Evolutionary conservation across 306 rosid species (phyloP), one percentile per base, ranked within the genome.

Genomic region (Neltuma alba): DNA sequence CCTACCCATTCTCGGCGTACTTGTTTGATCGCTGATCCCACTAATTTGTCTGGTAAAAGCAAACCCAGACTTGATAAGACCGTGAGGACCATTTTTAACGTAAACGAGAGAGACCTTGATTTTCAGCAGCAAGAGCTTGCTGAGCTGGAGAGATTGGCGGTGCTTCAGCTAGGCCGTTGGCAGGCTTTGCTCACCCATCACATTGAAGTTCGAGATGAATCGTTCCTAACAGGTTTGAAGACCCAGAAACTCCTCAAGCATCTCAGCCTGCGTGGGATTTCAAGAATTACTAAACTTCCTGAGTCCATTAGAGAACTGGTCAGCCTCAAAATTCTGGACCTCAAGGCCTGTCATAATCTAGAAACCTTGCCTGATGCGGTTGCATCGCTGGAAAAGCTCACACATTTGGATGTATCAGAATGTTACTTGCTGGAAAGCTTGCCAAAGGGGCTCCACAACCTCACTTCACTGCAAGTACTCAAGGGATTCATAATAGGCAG

Each of bases 341-440:
- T 81, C 18, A 75, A 68, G 65, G 81, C 84, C 1, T 81, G 84
- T 76, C 73, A 70, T 38, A 82, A 78, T 61, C 72, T 87, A 0
- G 83, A 87, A 72, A 72, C 31, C 0, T 23, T 87, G 69, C 90
- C 90, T 14, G 0, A 3, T 4, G 74, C 79, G 18, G 79, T 87
- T 68, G 42, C 50, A 9, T 40, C n/a, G 0, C 60, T 87, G 38
- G 67, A 4, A 70, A 82, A 44, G 41, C 86, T 87, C 21, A 87
- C 88, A 0, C 90, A 84, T 60, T 61, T 87, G 33, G 85, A 87
- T 74, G 36, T 84, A 9, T 80, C 88, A 0, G 74, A 84, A 15
- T 87, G 88, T 64, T 87, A 82, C 74, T 42, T 87, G 66, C 76
- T 84, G 34, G 90, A 82, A n/a, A 74, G 62, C 42, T 82, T 82